Base-by-base conservation (phyloP, 148 eudicot genomes). In the Heliamphora exappendiculata region DNA sequence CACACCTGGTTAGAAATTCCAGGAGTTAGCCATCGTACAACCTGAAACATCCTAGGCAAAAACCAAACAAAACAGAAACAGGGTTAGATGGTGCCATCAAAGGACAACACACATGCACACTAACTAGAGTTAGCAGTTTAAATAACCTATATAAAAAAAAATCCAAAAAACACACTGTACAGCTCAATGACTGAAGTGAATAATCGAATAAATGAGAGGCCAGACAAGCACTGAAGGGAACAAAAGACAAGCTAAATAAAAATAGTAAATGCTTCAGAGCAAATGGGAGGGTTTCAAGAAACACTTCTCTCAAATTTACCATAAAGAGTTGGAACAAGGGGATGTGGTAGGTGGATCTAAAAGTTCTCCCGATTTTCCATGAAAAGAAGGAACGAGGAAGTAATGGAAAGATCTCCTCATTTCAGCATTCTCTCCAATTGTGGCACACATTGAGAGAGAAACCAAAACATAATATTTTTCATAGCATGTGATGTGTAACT, bases 1-100 rank as follows among this genome's bases (percentile, higher is more conserved):
- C 69, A 80, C 76, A 77, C 69, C 74, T n/a, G 42, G 71, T 57
- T 76, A 78, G 74, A 75, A 42, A 72, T 60, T 71, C 73, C 78
- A 47, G 58, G 74, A 57, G 60, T 73, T 66, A 60, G 70, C 75
- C 78, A 47, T 20, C 36, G 60, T 33, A 54, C 81, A 64, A 78
- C 80, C 75, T 45, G 79, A 26, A 47, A 73, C 22, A 72, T 51
- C 83, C 64, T 77, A 34, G 19, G n/a, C 37, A 45, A 63, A 76
- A 76, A 26, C 75, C 2, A 69, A 47, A 45, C 50, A 68, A 34
- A 49, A 26, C 42, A 36, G 10, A 44, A 4, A 55, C 39, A 34
- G 19, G 28, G 57, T 69, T n/a, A 53, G 20, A 60, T 11, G 20
- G 33, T 42, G 33, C 26, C 24, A 22, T 1, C 44, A 60, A 19